Evolutionary conservation across 352 stramenopile genomes (phyloP).

Genomic region (Blastocystis sp.): DNA sequence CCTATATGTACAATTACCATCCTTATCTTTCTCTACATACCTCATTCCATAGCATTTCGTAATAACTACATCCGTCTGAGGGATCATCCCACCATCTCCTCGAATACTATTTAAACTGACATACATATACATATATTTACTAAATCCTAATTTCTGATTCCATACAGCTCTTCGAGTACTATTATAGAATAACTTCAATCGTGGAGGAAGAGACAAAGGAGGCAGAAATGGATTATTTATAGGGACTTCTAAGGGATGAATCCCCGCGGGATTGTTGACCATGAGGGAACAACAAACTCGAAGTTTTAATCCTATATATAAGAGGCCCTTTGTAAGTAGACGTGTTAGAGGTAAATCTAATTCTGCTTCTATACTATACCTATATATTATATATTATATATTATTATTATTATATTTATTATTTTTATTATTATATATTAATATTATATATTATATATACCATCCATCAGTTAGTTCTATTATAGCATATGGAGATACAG

Average conservation of each 20-base stretch:
- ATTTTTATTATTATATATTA: too few relatives aligned
- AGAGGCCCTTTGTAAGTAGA: constrained; percentile 4
- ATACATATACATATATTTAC: not conserved
- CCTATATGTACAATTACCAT: too few relatives aligned
- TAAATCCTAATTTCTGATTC: constrained; percentile 10
- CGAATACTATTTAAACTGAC: constrained; percentile 4
- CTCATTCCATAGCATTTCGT: constrained; percentile 7
- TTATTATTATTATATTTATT: too few relatives aligned
- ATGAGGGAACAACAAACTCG: constrained; percentile 2
- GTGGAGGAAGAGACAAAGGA: not conserved
- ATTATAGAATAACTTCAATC: constrained; percentile 10
- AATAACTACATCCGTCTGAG: constrained; percentile 21
- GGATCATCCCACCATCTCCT: constrained; percentile 1
- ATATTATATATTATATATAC: too few relatives aligned
- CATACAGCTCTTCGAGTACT: constrained; percentile 5
- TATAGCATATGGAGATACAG: too few relatives aligned
- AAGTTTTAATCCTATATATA: constrained; percentile 17
- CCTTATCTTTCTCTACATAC: too few relatives aligned
- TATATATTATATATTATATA: too few relatives aligned
- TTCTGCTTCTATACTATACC: constrained; percentile 4
- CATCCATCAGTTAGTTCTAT: constrained; percentile 27
- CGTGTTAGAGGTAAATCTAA: constrained; percentile 6
- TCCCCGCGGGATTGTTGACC: constrained; percentile 2
- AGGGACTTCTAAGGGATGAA: constrained; percentile 4
- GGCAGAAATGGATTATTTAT: not conserved